Evolutionary conservation across 257 asterid species (phyloP), one percentile per base, ranked within the genome.

Genomic region (Solanum dulcamara): DNA sequence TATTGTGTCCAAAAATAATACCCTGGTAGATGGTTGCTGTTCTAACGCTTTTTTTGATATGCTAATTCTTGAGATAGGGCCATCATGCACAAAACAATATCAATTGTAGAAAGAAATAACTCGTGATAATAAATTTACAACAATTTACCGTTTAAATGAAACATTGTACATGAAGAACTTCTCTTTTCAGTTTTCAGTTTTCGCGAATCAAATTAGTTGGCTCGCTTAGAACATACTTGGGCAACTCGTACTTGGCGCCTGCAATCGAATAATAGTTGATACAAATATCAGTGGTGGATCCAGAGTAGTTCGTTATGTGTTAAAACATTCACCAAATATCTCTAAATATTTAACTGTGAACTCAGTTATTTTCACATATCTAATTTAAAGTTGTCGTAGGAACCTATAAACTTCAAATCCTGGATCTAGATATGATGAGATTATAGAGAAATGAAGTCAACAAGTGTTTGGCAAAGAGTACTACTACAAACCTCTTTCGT

Each of bases 161-260:
- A 35, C n/a, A 72, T 72, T 48, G 13, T 72, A 40, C 83, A 28
- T 32, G 42, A 79, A 79, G 40, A 0, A 17, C 6, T 77, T 28
- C 32, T 32, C 22, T 35, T 20, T 86, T 22, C 38, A 10, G 81
- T 48, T 13, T 86, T 53, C 53, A 42, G 84, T 88, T 80, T 81
- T 90, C 90, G 33, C 68, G 92, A 83, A 92, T 94, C 92, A 92
- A 89, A 91, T 94, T 94, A 30, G 89, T 93, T 14, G 97, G 98
- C 91, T 93, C 97, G 68, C 97, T 94, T 86, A 94, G 71, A 11
- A 94, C 97, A 35, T 94, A 94, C 85, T 88, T 94, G 33, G 98
- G 98, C 57, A 94, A 81, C 84, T 94, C 95, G 44, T 94, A 94
- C 89, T 92, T 93, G 33, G 92, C 97, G 67, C 99, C 99, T 94